Conservation (phyloP, 1,284 basidiomycete species). For the Prillingera fragicola region DNA sequence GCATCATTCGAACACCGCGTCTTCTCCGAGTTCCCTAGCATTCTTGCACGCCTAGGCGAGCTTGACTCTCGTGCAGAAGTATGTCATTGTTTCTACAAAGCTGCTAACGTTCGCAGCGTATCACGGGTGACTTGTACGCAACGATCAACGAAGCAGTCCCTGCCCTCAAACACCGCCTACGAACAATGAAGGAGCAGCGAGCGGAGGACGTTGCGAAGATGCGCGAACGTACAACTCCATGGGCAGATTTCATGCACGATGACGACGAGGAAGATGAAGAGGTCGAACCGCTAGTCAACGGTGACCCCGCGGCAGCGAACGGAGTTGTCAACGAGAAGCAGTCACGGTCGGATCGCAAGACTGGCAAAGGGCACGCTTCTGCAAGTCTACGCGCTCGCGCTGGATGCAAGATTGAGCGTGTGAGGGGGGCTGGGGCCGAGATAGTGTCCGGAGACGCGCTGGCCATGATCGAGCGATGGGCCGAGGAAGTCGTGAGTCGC, state of each 20-base stretch:
- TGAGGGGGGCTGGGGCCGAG: slow-evolving; percentile 3
- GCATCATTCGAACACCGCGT: slow-evolving; percentile 40
- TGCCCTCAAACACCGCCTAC: slow-evolving; percentile 17
- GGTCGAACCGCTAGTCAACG: too few species aligned
- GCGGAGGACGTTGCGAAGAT: slow-evolving; percentile 31
- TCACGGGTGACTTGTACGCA: slow-evolving; percentile 18
- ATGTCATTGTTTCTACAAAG: neutral
- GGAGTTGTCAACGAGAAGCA: neutral
- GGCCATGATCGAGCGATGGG: slow-evolving; percentile 33
- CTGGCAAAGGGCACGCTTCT: neutral
- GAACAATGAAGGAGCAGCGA: slow-evolving; percentile 16
- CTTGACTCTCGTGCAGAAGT: slow-evolving; percentile 39
- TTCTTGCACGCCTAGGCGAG: slow-evolving; percentile 24
- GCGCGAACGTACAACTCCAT: slow-evolving; percentile 34
- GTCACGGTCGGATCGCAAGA: neutral
- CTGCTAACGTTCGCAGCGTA: slow-evolving; percentile 13
- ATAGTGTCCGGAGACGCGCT: slow-evolving; percentile 18
- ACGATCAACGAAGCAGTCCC: slow-evolving; percentile 21
- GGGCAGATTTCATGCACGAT: slow-evolving; percentile 25
- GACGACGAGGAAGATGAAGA: neutral
- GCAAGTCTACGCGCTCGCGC: neutral
- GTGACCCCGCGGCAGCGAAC: neutral
- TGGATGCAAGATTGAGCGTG: slow-evolving; percentile 12
- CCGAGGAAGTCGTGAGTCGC: slow-evolving; percentile 33
- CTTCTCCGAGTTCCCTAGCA: slow-evolving; percentile 28